Evolutionary conservation across 2,329 filamentous ascomycete species (phyloP).

Genomic region (Colletotrichum graminicola): DNA sequence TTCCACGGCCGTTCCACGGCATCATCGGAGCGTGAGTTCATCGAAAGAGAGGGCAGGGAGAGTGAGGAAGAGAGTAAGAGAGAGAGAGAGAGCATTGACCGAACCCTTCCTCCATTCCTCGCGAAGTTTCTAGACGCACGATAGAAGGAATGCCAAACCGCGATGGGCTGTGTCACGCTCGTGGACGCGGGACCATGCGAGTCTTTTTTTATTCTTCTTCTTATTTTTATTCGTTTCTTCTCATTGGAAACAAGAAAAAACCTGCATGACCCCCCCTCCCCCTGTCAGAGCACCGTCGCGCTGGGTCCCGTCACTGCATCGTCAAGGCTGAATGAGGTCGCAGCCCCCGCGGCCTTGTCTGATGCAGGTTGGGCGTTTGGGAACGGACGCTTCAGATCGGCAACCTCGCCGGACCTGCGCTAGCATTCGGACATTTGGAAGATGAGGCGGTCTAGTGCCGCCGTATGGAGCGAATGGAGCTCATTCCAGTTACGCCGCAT

Average conservation of each 20-base stretch:
- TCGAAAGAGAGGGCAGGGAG: background rate
- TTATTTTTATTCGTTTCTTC: background rate
- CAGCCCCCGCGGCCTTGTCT: background rate
- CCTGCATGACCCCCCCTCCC: background rate
- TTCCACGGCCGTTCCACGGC: constrained; percentile 21
- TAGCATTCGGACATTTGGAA: background rate
- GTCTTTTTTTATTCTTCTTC: background rate
- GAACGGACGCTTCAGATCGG: background rate
- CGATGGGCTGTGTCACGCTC: background rate
- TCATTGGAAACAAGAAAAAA: background rate
- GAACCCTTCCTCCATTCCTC: background rate
- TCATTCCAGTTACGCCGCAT: background rate
- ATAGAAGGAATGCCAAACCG: constrained; percentile 12
- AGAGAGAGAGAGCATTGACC: background rate
- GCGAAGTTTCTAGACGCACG: constrained; percentile 30
- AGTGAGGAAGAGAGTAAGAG: background rate
- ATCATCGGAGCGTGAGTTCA: constrained; percentile 20
- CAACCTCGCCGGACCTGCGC: background rate
- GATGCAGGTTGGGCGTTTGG: background rate
- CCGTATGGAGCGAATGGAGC: background rate
- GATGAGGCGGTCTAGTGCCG: background rate
- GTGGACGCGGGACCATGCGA: background rate
- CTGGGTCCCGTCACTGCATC: constrained; percentile 5
- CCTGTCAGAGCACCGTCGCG: constrained; percentile 13
- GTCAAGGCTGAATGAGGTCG: constrained; percentile 14